Conservation (phyloP, 345 rosid genomes). For the Gynandropsis gynandra region DNA sequence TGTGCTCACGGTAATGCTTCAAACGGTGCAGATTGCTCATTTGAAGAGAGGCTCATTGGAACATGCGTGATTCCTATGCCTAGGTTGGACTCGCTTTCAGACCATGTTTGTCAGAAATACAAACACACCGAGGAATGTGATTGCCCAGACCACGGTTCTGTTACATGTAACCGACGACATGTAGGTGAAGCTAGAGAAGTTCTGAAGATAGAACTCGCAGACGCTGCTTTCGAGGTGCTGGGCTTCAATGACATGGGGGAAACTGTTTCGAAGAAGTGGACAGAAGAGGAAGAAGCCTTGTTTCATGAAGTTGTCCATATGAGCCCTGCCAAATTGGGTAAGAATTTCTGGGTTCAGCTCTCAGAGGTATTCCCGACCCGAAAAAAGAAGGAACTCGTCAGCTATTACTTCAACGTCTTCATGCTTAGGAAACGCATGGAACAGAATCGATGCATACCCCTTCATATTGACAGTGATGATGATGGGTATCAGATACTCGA, state of each 20-base stretch:
- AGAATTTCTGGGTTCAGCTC: conserved; percentile 56
- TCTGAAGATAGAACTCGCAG: conserved; percentile 35
- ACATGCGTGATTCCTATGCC: conserved; percentile 54
- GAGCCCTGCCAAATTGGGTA: conserved; percentile 38
- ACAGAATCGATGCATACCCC: conserved; percentile 39
- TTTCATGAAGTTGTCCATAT: conserved; percentile 30
- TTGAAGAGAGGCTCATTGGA: conserved; percentile 34
- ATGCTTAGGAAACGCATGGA: conserved; percentile 40
- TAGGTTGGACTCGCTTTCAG: conserved; percentile 23
- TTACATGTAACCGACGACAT: conserved; percentile 38
- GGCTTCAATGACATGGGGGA: conserved; percentile 58
- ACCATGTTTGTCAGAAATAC: conserved; percentile 14
- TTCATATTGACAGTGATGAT: conserved; percentile 42
- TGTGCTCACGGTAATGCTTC: conserved; percentile 12
- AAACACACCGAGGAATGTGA: conserved; percentile 19
- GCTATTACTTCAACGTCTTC: conserved; percentile 52
- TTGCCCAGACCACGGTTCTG: conserved; percentile 35
- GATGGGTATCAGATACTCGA: conserved; percentile 41
- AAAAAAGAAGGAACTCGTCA: conserved; percentile 30
- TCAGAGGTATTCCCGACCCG: conserved; percentile 40
- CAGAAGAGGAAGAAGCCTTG: conserved; percentile 34
- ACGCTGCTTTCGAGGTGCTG: conserved; percentile 26
- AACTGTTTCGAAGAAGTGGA: conserved; percentile 38
- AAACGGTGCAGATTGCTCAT: too few species aligned
- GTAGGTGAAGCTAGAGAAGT: conserved; percentile 42